Evolutionary conservation across 495 filamentous ascomycete species (phyloP).

Genomic region (Penicillium mononematosum): DNA sequence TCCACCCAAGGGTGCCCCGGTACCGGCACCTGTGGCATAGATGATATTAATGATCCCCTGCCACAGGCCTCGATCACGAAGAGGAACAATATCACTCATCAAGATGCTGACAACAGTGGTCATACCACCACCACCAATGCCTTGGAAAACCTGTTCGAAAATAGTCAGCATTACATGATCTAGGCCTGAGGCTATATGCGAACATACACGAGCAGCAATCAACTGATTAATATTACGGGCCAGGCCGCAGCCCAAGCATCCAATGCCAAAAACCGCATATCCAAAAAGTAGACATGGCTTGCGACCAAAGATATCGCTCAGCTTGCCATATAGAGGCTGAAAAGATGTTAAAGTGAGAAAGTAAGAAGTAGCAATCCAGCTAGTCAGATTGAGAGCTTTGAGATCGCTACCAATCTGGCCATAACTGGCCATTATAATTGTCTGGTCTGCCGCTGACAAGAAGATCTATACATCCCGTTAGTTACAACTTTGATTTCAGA

Average conservation of each 20-base stretch:
- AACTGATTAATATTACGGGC: conserved; percentile 67
- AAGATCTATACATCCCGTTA: conserved; percentile 50
- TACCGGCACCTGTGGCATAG: conserved; percentile 65
- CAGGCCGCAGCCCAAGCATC: conserved; percentile 71
- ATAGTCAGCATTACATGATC: not conserved
- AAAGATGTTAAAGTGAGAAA: conserved; percentile 78
- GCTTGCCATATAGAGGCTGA: conserved; percentile 75
- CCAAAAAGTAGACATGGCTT: conserved; percentile 71
- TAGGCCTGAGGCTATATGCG: not conserved
- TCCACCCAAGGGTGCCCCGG: conserved; percentile 72
- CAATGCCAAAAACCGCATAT: conserved; percentile 72
- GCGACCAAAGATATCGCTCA: conserved; percentile 82
- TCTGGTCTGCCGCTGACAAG: conserved; percentile 75
- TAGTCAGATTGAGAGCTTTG: conserved; percentile 72
- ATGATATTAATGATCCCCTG: conserved; percentile 84
- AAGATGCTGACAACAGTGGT: conserved; percentile 76
- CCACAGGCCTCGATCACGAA: conserved; percentile 76
- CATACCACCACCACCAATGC: conserved; percentile 85
- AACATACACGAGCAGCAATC: conserved; percentile 59
- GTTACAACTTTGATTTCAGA: not conserved
- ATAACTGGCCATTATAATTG: conserved; percentile 76
- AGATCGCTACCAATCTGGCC: conserved; percentile 79
- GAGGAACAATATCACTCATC: conserved; percentile 71
- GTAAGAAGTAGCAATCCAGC: conserved; percentile 79
- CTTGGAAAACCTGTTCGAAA: conserved; percentile 51